A percentile compares a stretch with the other conserved stretches of the same genome.
Evolutionary conservation across 768 basidiomycete genomes (phyloP).

Genomic region (Phylloporus arenicola): DNA sequence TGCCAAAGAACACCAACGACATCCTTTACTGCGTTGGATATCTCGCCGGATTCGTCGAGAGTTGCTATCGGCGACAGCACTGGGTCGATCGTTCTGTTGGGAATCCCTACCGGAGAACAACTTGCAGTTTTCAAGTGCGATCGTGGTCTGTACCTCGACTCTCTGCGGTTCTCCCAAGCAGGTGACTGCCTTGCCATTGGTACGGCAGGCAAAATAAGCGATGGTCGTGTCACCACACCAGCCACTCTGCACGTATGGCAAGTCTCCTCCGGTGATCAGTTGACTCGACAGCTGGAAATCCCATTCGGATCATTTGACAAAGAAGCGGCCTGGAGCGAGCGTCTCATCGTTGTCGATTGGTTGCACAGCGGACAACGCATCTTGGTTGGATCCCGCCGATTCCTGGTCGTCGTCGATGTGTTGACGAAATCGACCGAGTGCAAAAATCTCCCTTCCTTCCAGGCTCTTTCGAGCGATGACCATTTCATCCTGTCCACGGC

Average conservation of each 20-base stretch:
- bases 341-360: background rate
- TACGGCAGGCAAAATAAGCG: background rate
- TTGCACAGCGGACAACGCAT: background rate
- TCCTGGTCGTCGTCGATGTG: background rate
- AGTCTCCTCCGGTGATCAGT: background rate
- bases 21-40: background rate
- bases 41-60: background rate
- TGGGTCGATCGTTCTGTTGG: background rate
- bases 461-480: background rate
- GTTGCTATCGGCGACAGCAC: background rate
- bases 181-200: background rate
- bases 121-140: background rate
- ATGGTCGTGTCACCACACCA: background rate
- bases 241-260: slow-evolving; percentile 1
- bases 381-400: slow-evolving; percentile 1
- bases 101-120: background rate
- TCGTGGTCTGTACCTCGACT: background rate
- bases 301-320: background rate
- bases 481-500: background rate
- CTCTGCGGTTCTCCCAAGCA: background rate
- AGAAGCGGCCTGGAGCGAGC: background rate
- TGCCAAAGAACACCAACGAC: too few relatives aligned
- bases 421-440: background rate
- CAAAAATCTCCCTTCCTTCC: background rate
- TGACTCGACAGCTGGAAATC: background rate